phyloP scores from a whole-genome alignment of 768 basidiomycete genomes.

The Leccinum olivaceopallidum region DNA sequence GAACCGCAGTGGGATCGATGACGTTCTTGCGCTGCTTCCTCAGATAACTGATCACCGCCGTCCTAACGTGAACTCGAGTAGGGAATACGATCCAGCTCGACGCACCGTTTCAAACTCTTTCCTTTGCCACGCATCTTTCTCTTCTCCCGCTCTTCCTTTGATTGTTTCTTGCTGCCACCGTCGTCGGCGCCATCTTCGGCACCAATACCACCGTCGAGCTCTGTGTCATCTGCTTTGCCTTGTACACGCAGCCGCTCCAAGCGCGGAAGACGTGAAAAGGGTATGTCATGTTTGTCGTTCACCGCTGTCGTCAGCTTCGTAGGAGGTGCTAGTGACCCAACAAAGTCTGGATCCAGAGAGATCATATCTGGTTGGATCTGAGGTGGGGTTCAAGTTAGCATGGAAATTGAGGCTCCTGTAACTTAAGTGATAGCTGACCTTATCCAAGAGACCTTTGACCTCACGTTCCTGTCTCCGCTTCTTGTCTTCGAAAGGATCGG shows the following conservation, averaged over 20 bases:
- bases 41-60: conserved; percentile 47
- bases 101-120: conserved; percentile 78
- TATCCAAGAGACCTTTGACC: conserved; percentile 87
- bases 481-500: conserved; percentile 91
- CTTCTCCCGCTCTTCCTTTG: conserved; percentile 49
- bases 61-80: neutral
- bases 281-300: conserved; percentile 46
- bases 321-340: conserved; percentile 67
- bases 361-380: conserved; percentile 95
- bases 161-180: conserved; percentile 31
- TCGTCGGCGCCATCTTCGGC: conserved; percentile 40
- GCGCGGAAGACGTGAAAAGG: conserved; percentile 77
- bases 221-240: conserved; percentile 73
- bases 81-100: neutral
- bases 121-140: conserved; percentile 85
- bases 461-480: conserved; percentile 85
- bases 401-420: neutral
- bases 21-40: conserved; percentile 95
- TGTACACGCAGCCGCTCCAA: conserved; percentile 59
- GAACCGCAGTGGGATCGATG: conserved; percentile 76
- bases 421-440: conserved; percentile 44
- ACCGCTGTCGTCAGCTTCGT: conserved; percentile 56
- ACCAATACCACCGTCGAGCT: conserved; percentile 37
- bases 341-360: conserved; percentile 73
- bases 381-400: neutral